phyloP scores from a whole-genome alignment of 306 rosid species.

The Herpetospermum pedunculosum region DNA sequence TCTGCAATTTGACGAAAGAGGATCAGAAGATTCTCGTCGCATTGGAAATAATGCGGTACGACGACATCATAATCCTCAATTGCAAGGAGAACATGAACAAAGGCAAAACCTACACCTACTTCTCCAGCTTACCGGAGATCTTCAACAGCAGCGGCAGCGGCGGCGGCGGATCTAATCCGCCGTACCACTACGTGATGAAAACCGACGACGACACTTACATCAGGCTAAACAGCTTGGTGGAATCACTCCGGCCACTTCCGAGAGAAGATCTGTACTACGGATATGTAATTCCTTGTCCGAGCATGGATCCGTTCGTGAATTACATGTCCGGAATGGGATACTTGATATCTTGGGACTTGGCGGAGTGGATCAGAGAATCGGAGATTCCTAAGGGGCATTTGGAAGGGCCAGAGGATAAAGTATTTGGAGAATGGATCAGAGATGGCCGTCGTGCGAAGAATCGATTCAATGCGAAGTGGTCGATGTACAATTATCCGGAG shows the following conservation, averaged over 20 bases:
- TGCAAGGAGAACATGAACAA: slow-evolving; percentile 93
- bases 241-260: slow-evolving; percentile 48
- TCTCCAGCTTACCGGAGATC: slow-evolving; percentile 57
- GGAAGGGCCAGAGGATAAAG: slow-evolving; percentile 79
- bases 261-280: slow-evolving; percentile 84
- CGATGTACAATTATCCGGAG: slow-evolving; percentile 84
- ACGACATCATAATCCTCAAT: slow-evolving; percentile 74
- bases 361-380: slow-evolving; percentile 67
- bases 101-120: slow-evolving; percentile 76
- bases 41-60: slow-evolving; percentile 63
- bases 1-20: slow-evolving; percentile 85
- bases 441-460: slow-evolving; percentile 46
- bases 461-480: slow-evolving; percentile 84
- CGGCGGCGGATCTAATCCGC: slow-evolving; percentile 31
- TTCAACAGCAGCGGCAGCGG: slow-evolving; percentile 40
- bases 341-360: slow-evolving; percentile 84
- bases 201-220: slow-evolving; percentile 69
- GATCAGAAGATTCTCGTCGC: slow-evolving; percentile 65
- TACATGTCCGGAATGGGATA: slow-evolving; percentile 99
- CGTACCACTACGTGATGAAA: slow-evolving; percentile 86
- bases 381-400: slow-evolving; percentile 60
- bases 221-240: slow-evolving; percentile 45
- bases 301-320: slow-evolving; percentile 77
- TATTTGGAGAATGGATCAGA: slow-evolving; percentile 74
- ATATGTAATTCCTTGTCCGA: slow-evolving; percentile 79